A percentile compares a stretch with the other conserved stretches of the same genome.
Conservation (phyloP, 306 rosid species). For the Gynostemma pentaphyllum region DNA sequence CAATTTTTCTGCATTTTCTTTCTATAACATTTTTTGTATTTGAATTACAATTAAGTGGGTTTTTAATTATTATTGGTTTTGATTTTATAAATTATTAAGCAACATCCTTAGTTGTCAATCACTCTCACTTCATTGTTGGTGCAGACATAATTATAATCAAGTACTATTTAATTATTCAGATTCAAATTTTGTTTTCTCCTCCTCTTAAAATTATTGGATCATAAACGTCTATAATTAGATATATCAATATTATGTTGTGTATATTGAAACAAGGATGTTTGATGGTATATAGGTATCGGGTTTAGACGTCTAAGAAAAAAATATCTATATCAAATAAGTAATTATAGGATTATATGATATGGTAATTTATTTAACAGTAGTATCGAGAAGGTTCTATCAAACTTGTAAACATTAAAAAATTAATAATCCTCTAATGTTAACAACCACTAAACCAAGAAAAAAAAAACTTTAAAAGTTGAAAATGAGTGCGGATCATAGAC, state of each 20-base stretch:
- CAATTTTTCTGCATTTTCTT: too few relatives aligned
- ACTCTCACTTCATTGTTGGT: background rate
- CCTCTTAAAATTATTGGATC: background rate
- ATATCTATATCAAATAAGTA: too few relatives aligned
- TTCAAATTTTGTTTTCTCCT: background rate
- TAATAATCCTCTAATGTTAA: too few relatives aligned
- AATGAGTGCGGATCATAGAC: background rate
- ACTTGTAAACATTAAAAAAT: too few relatives aligned
- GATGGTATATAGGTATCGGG: too few relatives aligned
- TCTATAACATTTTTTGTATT: too few relatives aligned
- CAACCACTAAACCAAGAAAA: background rate
- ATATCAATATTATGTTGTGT: too few relatives aligned
- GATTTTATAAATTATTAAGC: background rate
- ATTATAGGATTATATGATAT: too few relatives aligned
- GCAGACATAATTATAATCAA: background rate
- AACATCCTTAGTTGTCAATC: conserved; percentile 1
- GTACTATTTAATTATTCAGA: background rate
- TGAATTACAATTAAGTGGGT: background rate
- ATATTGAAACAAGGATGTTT: too few relatives aligned
- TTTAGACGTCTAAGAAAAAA: too few relatives aligned
- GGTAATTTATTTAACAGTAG: too few relatives aligned
- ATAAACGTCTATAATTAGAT: background rate
- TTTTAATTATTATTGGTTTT: background rate
- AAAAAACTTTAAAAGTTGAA: background rate
- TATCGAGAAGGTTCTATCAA: too few relatives aligned